Conservation (phyloP, 257 asterid genomes). For the Solanum sparsipilum region DNA sequence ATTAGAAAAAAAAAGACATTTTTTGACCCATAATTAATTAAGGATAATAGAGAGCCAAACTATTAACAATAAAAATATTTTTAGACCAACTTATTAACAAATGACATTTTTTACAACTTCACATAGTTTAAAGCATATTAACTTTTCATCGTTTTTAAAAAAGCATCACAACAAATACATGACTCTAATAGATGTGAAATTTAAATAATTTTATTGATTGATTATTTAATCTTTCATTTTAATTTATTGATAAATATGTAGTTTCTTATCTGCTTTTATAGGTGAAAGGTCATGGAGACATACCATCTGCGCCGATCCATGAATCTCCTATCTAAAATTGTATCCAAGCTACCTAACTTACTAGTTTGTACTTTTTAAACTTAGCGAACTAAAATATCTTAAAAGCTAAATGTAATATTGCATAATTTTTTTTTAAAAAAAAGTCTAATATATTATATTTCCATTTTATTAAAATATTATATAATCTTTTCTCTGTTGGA, state of each 20-base stretch:
- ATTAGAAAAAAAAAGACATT: too few species aligned
- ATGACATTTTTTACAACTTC: too few species aligned
- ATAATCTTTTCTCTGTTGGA: neutral
- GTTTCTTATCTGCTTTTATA: neutral
- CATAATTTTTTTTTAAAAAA: too few species aligned
- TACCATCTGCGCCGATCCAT: too few species aligned
- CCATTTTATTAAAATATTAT: neutral
- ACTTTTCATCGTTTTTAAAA: accelerated
- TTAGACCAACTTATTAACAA: too few species aligned
- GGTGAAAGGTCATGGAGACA: neutral
- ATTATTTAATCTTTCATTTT: accelerated
- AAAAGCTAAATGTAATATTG: neutral
- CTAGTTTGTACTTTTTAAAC: too few species aligned
- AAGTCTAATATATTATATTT: neutral
- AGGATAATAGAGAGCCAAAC: too few species aligned
- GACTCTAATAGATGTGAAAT: neutral
- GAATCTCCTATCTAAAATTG: neutral
- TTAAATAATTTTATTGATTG: neutral
- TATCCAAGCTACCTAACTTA: neutral
- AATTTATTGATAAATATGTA: accelerated
- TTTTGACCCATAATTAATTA: too few species aligned
- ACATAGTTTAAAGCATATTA: neutral
- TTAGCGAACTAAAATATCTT: neutral
- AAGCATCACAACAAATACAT: neutral
- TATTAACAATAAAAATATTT: too few species aligned